These are phyloP conservation scores for Haemoproteus tartakovskyi DNA, from an alignment of 169 alveolate species.

Conservation along the genomic window DNA sequence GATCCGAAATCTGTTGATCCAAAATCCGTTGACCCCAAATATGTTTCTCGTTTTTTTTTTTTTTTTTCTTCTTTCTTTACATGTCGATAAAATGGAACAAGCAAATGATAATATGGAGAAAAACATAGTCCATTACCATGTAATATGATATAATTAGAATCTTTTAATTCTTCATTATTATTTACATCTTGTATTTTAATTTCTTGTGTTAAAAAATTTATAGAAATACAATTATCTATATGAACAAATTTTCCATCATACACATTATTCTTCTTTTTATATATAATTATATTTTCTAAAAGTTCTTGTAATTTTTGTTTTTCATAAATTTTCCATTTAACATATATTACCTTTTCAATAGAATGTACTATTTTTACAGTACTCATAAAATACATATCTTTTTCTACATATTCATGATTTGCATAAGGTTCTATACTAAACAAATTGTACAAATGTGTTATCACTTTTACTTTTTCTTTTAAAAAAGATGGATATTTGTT, in stretches of 20 bases:
- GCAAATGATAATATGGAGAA: constrained; percentile 42
- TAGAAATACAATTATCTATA: constrained; percentile 35
- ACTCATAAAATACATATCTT: constrained; percentile 27
- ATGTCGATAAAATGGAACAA: constrained; percentile 46
- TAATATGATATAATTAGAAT: constrained; percentile 32
- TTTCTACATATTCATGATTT: constrained; percentile 52
- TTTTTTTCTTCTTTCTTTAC: constrained; percentile 4
- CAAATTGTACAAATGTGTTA: constrained; percentile 58
- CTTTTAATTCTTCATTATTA: not conserved
- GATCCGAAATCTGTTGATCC: not conserved
- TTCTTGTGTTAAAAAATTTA: constrained; percentile 65
- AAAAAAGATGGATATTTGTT: constrained; percentile 56
- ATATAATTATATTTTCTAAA: constrained; percentile 1
- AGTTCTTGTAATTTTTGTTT: constrained; percentile 10
- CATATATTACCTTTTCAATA: constrained; percentile 37
- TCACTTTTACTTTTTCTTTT: constrained; percentile 55
- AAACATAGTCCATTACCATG: constrained; percentile 61
- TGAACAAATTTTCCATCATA: constrained; percentile 11
- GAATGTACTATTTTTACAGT: constrained; percentile 8
- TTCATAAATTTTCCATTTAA: constrained; percentile 31
- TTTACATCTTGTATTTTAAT: constrained; percentile 20
- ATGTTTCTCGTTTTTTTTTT: not conserved
- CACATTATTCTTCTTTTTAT: constrained; percentile 2
- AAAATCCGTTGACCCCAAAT: not conserved
- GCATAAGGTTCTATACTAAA: constrained; percentile 64